Base-by-base conservation (phyloP, 2,329 filamentous ascomycete genomes). In the Tolypocladium capitatum region DNA sequence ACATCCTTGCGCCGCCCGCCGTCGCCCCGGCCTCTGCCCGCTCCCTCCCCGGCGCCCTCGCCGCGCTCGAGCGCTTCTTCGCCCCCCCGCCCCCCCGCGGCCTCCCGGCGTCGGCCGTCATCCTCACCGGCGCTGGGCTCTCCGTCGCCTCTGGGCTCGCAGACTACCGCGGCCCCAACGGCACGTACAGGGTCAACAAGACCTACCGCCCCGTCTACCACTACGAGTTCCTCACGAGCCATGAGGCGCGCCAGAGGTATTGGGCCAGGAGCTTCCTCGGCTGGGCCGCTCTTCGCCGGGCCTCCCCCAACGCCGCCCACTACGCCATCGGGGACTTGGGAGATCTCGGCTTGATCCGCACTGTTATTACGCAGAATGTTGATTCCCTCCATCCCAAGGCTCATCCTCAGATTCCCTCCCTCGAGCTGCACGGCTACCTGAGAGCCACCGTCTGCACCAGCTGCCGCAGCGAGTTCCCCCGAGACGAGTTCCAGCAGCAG, bases 191-290 rank as follows among this genome's bases (percentile, higher is more conserved):
- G 40, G 75, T 92, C 59, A 97, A 97, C 69, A 88, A 86, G 68
- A 80, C 79, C 14, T 96, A 94, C 61, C 80, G 86, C 2, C 92
- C 91, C 31, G 94, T 95, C 55, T 98, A 94, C 69, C 90, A 86
- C 64, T 81, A 88, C 63, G 92, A 98, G 63, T 98, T 97, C 60
- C 66, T 88, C 40, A 70, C 75, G 43, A 85, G 72, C 53, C 91
- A 97, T 66, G 86, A 90, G 63, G 81, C 86, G 13, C 74, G 92
- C 54, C 92, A 96, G 66, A 74, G 92, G 51, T 98, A 98, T 63
- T 98, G 92, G 92, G 91, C 92, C 1, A 73, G 92, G 44, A 94
- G 86, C 60, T 98, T 94, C 64, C 69, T 98, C 20, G 92, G 92
- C 34, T 97, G 90, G 90, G 82, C 86, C 4, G 88, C 80, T 41